phyloP scores from a whole-genome alignment of 352 stramenopile genomes.

The Pythium phragmiticola region DNA sequence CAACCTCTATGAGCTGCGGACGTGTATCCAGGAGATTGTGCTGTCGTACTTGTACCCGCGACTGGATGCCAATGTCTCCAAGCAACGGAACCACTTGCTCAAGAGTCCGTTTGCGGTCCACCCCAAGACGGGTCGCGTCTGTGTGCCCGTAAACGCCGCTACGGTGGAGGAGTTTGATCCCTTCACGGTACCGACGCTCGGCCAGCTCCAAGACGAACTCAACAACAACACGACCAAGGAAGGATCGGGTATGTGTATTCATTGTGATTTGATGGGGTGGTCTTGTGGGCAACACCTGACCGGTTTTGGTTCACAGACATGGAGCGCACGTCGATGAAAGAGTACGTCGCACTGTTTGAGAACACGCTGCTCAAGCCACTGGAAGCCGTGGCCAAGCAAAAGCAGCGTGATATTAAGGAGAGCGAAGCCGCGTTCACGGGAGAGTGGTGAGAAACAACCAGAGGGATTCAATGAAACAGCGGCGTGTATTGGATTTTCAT shows the following conservation, averaged over 20 bases:
- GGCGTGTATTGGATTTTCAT: not conserved
- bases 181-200: conserved; percentile 83
- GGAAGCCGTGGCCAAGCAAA: conserved; percentile 55
- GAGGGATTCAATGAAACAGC: not conserved
- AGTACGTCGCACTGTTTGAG: conserved; percentile 77
- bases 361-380: conserved; percentile 70
- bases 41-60: conserved; percentile 96
- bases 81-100: conserved; percentile 99
- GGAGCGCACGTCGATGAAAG: conserved; percentile 63
- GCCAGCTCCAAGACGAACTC: conserved; percentile 79
- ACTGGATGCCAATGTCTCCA: conserved; percentile 99
- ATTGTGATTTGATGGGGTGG: no score
- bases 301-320: conserved; percentile 21
- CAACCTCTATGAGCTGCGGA: conserved; percentile 66
- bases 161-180: conserved; percentile 88
- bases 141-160: conserved; percentile 92
- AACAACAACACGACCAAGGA: conserved; percentile 47
- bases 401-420: conserved; percentile 69
- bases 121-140: conserved; percentile 97
- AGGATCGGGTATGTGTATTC: conserved; percentile 21
- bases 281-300: no score
- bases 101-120: conserved; percentile 99
- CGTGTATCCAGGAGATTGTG: conserved; percentile 95
- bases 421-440: conserved; percentile 70
- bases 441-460: conserved; percentile 55